phyloP scores from a whole-genome alignment of 179 eudicot species.

The Beta corolliflora region DNA sequence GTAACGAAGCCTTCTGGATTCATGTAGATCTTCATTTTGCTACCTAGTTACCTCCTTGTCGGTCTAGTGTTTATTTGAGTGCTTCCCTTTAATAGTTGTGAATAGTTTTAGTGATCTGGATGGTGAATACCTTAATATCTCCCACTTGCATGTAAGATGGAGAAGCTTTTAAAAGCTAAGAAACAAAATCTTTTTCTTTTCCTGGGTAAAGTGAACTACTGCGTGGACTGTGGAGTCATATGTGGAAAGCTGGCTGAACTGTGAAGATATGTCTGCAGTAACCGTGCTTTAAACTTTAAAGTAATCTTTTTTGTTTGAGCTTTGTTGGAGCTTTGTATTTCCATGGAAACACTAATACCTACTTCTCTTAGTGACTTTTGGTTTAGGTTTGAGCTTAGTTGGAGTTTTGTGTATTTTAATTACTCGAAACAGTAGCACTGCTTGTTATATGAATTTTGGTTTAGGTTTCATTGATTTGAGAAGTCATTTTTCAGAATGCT shows the following conservation, averaged over 20 bases:
- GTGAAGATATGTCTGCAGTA: background rate
- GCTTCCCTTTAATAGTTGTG: constrained; percentile 6
- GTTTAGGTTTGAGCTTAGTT: background rate
- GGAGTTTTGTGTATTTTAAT: background rate
- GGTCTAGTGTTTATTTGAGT: constrained; percentile 18
- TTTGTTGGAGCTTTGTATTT: background rate
- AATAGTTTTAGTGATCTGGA: background rate
- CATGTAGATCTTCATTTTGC: background rate
- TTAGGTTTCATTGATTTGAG: background rate
- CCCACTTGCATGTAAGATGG: constrained; percentile 19
- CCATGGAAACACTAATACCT: background rate
- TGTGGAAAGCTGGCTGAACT: constrained; percentile 18
- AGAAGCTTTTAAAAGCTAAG: constrained; percentile 31
- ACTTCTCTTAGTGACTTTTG: background rate
- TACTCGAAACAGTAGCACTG: background rate
- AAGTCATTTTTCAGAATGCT: background rate
- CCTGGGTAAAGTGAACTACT: background rate
- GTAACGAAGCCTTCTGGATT: constrained; percentile 19
- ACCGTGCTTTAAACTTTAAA: background rate
- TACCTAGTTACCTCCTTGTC: constrained; percentile 33
- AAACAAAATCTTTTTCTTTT: constrained; percentile 20
- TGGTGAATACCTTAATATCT: background rate
- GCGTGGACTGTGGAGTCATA: background rate
- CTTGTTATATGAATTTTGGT: background rate
- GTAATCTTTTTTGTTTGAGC: background rate